Base-by-base conservation (phyloP, 257 asterid species). In the Rauvolfia tetraphylla region DNA sequence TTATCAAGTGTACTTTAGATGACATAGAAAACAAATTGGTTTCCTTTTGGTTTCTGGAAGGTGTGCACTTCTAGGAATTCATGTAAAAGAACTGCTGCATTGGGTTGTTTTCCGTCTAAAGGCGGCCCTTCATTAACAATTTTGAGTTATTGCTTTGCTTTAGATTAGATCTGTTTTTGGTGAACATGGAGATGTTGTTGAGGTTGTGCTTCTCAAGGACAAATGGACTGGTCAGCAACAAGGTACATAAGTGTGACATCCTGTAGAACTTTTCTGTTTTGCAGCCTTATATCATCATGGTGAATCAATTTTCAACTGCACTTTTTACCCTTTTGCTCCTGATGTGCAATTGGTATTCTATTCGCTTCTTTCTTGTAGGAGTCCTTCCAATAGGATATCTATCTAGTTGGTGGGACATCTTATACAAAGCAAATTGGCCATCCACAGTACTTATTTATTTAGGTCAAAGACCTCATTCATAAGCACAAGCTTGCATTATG, bases 201-300 rank as follows among this genome's bases (percentile, higher is more conserved):
- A 95, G 89, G 81, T 91, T 85, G 85, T 92, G 81, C 86, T 89
- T 84, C 86, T 92, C 84, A 87, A 71, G 88, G 97, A 93, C 81
- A 95, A 92, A 85, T 11, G 84, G 84, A 87, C 88, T 29, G 97
- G 95, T 78, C 65, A 87, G 34, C 94, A 86, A 84, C 94, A 85
- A 85, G 98, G 98, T 91, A 87, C 66, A 81, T 20, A 67, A 38
- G 7, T 22, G 9, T 58, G 56, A 23, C 49, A 9, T n/a, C n/a
- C 74, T 31, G 18, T 38, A 22, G 49, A n/a, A 0, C 29, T 36
- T 65, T 33, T 23, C 25, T 65, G 69, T 62, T 62, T 62, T 44
- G 11, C 71, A 46, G 1, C 20, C 11, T 72, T 62, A 11, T 36
- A 39, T 72, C 51, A 22, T 23, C 9, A 7, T 51, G 12, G 33